Evolutionary conservation across 371 early-diverging fungal genomes (phyloP), one percentile per base, ranked within the genome.

Genomic region (Sporodiniella umbellata): DNA sequence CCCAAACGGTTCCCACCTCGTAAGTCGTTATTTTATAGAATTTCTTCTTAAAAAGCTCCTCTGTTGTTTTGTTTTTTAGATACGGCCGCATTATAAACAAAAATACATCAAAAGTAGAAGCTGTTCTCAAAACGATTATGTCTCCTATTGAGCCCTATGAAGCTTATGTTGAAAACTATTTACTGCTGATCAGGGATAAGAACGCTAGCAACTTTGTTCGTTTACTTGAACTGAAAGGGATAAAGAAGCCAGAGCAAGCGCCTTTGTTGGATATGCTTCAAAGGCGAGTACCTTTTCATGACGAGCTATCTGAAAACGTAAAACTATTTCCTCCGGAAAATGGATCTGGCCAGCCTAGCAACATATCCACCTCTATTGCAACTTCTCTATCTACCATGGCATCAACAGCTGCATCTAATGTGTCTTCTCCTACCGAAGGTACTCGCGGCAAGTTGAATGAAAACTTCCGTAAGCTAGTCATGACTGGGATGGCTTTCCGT

Each of bases 61-160:
- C n/a, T n/a, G n/a, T n/a, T n/a, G n/a, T n/a, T n/a, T 14, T 35
- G 7, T 23, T 7, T 15, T 4, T 23, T 43, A 87, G 88, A 12
- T 96, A 88, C 58, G 56, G 81, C 33, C 90, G 92, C 45, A 79
- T 96, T 48, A 85, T 96, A 8, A 85, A 79, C 33, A 82, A 79
- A 60, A 90, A 93, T 1, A 74, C 95, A 12, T 69, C 85, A 21
- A 87, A 83, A 47, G 73, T 87, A 15, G 96, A 96, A 66, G 82
- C 87, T 19, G 72, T 95, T 17, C 72, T 96, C 5, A 97, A 97
- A 64, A 88, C 90, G 1, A 78, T 93, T n/a, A 76, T 97, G 80
- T 84, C 90, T 3, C 90, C 95, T 0, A 73, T 70, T 25, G 92
- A 93, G 19, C 95, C 98, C 0, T 57, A 80, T 5, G 90, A 92